Base-by-base conservation (phyloP, 495 filamentous ascomycete species). In the Aspergillus homomorphus region DNA sequence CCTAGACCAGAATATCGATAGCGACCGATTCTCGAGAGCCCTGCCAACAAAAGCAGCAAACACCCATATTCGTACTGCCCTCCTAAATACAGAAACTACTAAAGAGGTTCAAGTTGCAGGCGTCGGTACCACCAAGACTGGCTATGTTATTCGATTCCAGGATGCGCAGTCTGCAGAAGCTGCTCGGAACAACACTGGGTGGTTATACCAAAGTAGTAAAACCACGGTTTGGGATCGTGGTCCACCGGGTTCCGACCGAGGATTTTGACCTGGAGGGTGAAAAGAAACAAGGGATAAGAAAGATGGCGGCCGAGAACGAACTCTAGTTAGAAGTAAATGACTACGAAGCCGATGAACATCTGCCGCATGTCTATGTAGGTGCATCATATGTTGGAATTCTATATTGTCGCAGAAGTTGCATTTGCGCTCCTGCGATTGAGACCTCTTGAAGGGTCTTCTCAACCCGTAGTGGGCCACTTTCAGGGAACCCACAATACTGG, bases 261-360 rank as follows among this genome's bases (percentile, higher is more conserved):
- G 63, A 63, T 16, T 61, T 66, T 28, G 43, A 64, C 28, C 51
- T 66, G 9, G 62, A 65, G 8, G 48, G n/a, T 16, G 48, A 28
- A 0, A 49, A 53, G 50, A 43, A 52, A 4, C 18, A 62, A 19
- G 63, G 21, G 10, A 54, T 60, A 1, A 19, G 65, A 30, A 70
- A 68, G 20, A 66, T 72, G 23, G 62, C 61, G 5, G 33, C 58
- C 43, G 62, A 72, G 1, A 72, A 72, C 22, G 51, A 67, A 6
- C 57, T 69, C 8, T n/a, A n/a, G n/a, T n/a, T n/a, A n/a, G n/a
- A n/a, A n/a, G n/a, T n/a, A n/a, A n/a, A n/a, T n/a, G n/a, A n/a
- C n/a, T n/a, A n/a, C n/a, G n/a, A n/a, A n/a, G n/a, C n/a, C n/a
- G n/a, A n/a, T n/a, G n/a, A n/a, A n/a, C n/a, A n/a, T n/a, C n/a